Percentiles rank a stretch among this genome's conserved stretches.
Evolutionary conservation across 768 basidiomycete species (phyloP).

Genomic region (Rhodotorula babjevae): DNA sequence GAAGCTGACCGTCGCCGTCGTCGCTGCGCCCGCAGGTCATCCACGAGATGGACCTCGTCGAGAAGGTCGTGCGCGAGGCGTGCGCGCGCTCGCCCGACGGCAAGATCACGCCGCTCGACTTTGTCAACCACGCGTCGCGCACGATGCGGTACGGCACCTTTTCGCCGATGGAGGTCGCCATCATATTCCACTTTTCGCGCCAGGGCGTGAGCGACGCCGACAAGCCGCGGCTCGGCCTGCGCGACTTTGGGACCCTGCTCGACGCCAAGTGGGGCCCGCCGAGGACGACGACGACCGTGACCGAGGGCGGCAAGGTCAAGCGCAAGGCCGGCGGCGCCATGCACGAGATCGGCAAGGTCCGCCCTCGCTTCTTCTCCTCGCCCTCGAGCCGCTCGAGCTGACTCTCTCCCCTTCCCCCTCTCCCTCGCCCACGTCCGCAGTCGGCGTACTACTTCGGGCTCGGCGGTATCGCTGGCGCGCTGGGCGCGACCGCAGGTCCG

Average conservation of each 20-base stretch:
- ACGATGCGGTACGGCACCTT: conserved; percentile 89
- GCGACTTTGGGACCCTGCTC: conserved; percentile 87
- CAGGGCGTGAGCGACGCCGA: conserved; percentile 55
- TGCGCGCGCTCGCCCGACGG: conserved; percentile 88
- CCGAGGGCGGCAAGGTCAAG: background rate
- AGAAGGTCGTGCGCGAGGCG: conserved; percentile 70
- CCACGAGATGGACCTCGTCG: conserved; percentile 95
- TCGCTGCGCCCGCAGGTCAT: conserved; percentile 29
- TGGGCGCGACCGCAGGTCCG: conserved; percentile 75
- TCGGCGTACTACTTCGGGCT: conserved; percentile 81
- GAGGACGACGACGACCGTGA: background rate
- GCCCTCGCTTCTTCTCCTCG: conserved; percentile 39
- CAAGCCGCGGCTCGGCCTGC: conserved; percentile 65
- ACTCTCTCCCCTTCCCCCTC: conserved; percentile 46
- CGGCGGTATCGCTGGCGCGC: conserved; percentile 82
- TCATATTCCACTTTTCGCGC: conserved; percentile 95
- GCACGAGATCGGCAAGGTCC: conserved; percentile 37
- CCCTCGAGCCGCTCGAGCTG: too few species aligned
- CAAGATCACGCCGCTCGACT: conserved; percentile 84
- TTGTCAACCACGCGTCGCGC: conserved; percentile 78
- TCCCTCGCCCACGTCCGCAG: too few species aligned
- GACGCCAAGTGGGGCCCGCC: conserved; percentile 74
- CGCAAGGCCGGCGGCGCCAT: conserved; percentile 9
- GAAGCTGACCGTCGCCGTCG: too few species aligned
- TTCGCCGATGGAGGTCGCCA: conserved; percentile 96